A percentile compares a stretch with the other conserved stretches of the same genome.
Evolutionary conservation across 2,329 filamentous ascomycete species (phyloP).

Genomic region (Talaromyces piceae): DNA sequence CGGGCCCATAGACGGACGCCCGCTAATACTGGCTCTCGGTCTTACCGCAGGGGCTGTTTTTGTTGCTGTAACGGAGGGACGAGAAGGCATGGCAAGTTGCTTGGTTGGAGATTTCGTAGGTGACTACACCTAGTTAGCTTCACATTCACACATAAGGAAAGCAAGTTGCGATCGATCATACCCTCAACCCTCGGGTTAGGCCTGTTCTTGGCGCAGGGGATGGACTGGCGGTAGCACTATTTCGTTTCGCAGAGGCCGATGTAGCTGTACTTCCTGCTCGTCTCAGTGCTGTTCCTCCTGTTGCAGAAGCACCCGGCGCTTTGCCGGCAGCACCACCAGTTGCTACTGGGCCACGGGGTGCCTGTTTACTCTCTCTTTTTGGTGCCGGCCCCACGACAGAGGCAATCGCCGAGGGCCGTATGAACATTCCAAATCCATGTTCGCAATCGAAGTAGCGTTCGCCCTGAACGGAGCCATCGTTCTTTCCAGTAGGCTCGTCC

Average conservation of each 20-base stretch:
- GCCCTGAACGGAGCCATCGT: constrained; percentile 85
- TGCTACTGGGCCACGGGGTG: constrained; percentile 19
- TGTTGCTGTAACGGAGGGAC: constrained; percentile 43
- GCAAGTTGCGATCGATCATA: constrained; percentile 16
- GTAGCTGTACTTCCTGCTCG: constrained; percentile 40
- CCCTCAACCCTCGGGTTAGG: constrained; percentile 30
- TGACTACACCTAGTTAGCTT: constrained; percentile 44
- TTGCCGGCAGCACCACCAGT: constrained; percentile 26
- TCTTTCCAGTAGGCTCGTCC: constrained; percentile 75
- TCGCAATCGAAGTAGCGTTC: constrained; percentile 80
- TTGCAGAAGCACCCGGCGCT: constrained; percentile 32
- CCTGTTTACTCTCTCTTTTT: constrained; percentile 31
- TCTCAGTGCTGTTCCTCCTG: constrained; percentile 25
- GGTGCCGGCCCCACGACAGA: constrained; percentile 32
- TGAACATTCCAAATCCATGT: constrained; percentile 70
- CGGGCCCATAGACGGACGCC: constrained; percentile 61
- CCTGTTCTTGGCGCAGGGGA: constrained; percentile 57
- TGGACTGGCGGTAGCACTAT: constrained; percentile 66
- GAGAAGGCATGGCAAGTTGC: constrained; percentile 50
- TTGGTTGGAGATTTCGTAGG: constrained; percentile 76
- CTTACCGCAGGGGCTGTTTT: constrained; percentile 39
- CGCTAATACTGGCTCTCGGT: constrained; percentile 49
- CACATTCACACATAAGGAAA: no score
- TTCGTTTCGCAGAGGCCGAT: constrained; percentile 44
- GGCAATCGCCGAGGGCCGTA: constrained; percentile 63